A percentile compares a stretch with the other conserved stretches of the same genome.
These are phyloP conservation scores for Zymoseptoria tritici DNA, from an alignment of 2,329 filamentous ascomycete species.

Conservation along the genomic window DNA sequence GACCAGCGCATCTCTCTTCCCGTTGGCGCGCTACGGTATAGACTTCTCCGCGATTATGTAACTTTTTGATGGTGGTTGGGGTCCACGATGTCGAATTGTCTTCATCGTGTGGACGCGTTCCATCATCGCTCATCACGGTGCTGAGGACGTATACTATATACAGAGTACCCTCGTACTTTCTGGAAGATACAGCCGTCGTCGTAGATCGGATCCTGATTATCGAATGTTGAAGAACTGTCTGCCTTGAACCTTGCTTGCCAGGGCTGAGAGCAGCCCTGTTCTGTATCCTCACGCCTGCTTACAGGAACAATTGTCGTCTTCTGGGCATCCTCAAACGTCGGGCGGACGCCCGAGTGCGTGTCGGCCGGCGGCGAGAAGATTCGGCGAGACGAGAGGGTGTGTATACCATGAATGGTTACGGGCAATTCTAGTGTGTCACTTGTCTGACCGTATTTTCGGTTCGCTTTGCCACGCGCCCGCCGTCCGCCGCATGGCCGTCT, in stretches of 20 bases:
- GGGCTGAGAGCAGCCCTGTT: not conserved
- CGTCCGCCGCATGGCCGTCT: not conserved
- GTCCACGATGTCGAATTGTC: not conserved
- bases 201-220: not conserved
- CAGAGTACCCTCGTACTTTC: too few relatives aligned
- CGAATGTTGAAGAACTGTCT: not conserved
- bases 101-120: not conserved
- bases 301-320: not conserved
- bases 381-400: not conserved
- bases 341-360: not conserved
- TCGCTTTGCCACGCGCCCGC: not conserved
- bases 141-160: not conserved
- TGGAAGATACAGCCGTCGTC: too few relatives aligned
- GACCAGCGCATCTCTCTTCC: not conserved
- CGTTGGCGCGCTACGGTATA: not conserved
- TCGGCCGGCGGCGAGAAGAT: not conserved
- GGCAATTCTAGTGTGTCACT: not conserved
- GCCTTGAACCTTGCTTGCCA: not conserved
- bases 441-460: not conserved
- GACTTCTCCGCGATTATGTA: not conserved
- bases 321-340: not conserved
- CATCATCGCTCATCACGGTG: not conserved
- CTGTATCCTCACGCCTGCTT: not conserved
- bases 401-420: not conserved
- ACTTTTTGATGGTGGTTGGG: not conserved